Base-by-base conservation (phyloP, 225 moss, liverwort and hornwort species). In the Pseudisothecium myosuroides region DNA sequence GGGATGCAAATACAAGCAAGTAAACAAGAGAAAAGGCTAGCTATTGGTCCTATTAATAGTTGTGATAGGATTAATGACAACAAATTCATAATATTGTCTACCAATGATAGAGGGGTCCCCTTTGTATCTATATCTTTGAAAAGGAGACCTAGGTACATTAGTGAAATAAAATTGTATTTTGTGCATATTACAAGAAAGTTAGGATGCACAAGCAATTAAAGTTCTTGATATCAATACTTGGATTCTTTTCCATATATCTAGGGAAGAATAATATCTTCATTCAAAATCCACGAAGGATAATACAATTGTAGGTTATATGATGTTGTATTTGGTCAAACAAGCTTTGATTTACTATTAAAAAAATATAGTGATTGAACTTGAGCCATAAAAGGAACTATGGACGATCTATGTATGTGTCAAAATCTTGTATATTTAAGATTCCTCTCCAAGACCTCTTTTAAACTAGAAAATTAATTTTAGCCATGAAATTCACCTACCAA, bases 171-270 rank as follows among this genome's bases (percentile, higher is more conserved):
- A 5, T 50, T 13, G 12, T 22, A 36, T 56, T 56, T 1, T 10
- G 10, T 15, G 4, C 1, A 55, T 55, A 6, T 37, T 23, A 24
- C 0, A 55, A 54, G 1, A 13, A 77, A 23, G 10, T 24, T 5
- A 15, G 3, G 34, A 55, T 6, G 9, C 0, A 15, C 16, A 78
- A 55, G 16, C 3, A 55, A 55, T 0, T 55, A 10, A 37, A 78
- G 36, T 36, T n/a, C 0, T n/a, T 56, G 7, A 56, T 58, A 7
- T 56, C 4, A 27, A 17, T 16, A 26, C 0, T 7, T 24, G 1
- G 55, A 54, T 0, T 9, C 23, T 0, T 52, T 1, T 0, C 2
- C 0, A 49, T 18, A 7, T 34, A 21, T 34, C 2, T 0, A 21
- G 0, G 2, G 37, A 77, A 6, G 23, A 37, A 54, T 54, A 3